Base-by-base conservation (phyloP, 768 basidiomycete species). In the Dioszegia crocea region DNA sequence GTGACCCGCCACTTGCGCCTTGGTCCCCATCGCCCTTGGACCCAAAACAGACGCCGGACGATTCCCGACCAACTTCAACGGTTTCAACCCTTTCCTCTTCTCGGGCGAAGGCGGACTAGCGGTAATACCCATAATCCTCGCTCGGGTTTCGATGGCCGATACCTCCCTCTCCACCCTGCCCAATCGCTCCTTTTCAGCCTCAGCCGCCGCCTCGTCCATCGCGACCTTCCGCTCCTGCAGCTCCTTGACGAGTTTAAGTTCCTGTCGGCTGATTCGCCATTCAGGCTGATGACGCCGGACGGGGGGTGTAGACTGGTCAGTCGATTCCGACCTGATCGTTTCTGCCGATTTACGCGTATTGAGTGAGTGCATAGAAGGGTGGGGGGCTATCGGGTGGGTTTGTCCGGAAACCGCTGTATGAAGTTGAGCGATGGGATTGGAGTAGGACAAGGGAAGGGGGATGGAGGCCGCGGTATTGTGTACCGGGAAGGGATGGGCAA, bases 61-160 rank as follows among this genome's bases (percentile, higher is more conserved):
- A 29, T 59, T 60, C 2, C 31, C 38, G 11, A 67, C 48, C 19
- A 63, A 40, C 17, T 38, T 55, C 14, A 67, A 30, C 19, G 65
- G 59, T 48, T 47, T 61, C 59, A 63, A 43, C 5, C 61, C 65
- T 27, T 52, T 62, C 27, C 38, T 53, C 21, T 51, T 49, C 29
- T 57, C 57, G 2, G 33, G 36, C 36, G 49, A 53, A 23, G 38
- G 38, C 24, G 51, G 38, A 5, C 19, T 53, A 3, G 23, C 23
- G 3, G 51, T 16, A 8, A 40, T 53, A 12, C 38, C 51, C 36
- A 53, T 21, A 12, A 40, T 27, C 36, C 36, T 53, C 14, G 51
- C 51, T 11, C 51, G 19, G 4, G 36, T 29, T 19, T 53, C 51
- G 3, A 53, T 53, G 3, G 38, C 51, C 19, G 36, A 12, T 12